phyloP scores from a whole-genome alignment of 1,139 yeast genomes.

The Candida sp. region DNA sequence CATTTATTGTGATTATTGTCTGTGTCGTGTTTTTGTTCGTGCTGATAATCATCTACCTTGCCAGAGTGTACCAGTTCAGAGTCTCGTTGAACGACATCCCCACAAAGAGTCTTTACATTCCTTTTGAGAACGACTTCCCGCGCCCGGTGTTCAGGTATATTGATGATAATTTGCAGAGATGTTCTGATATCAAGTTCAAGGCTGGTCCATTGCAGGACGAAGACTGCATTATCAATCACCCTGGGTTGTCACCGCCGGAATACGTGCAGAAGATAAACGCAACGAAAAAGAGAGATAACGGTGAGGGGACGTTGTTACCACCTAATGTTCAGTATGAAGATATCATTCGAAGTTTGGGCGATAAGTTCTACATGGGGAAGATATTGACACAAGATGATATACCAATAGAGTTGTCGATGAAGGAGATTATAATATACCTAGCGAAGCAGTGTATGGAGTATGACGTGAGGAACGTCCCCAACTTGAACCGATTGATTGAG shows the following conservation, averaged over 20 bases:
- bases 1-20: constrained; percentile 76
- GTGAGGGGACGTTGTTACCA: constrained; percentile 48
- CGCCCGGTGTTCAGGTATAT: constrained; percentile 38
- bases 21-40: constrained; percentile 63
- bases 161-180: constrained; percentile 47
- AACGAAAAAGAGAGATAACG: neutral
- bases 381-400: constrained; percentile 39
- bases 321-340: constrained; percentile 68
- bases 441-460: constrained; percentile 12
- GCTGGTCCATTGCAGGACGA: constrained; percentile 54
- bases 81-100: constrained; percentile 78
- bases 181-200: constrained; percentile 44
- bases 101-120: constrained; percentile 62
- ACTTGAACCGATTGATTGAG: constrained; percentile 41
- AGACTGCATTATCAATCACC: constrained; percentile 54
- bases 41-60: constrained; percentile 49
- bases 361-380: constrained; percentile 49
- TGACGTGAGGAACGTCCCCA: constrained; percentile 16
- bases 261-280: constrained; percentile 36
- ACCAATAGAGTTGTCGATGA: constrained; percentile 50
- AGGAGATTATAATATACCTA: constrained; percentile 42
- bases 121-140: constrained; percentile 71
- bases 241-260: constrained; percentile 61
- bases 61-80: constrained; percentile 62
- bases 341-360: constrained; percentile 59